These are phyloP conservation scores for Globisporangium yorkense DNA, from an alignment of 352 stramenopile species.

Conservation along the genomic window DNA sequence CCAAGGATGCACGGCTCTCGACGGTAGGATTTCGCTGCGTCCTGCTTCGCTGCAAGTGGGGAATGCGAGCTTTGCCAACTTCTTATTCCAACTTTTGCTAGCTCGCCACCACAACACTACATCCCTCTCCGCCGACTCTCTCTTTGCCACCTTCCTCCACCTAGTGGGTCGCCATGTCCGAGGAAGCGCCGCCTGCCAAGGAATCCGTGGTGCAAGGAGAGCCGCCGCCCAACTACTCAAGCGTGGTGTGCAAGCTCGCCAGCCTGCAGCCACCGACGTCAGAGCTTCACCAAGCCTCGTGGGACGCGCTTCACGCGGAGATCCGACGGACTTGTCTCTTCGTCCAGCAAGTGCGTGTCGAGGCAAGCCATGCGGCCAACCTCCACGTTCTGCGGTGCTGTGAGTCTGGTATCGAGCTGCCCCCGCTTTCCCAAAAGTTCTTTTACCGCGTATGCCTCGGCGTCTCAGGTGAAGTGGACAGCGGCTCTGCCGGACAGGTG, in stretches of 20 bases:
- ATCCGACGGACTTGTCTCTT: neutral
- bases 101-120: too few relatives aligned
- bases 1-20: too few relatives aligned
- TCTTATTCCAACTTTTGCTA: too few relatives aligned
- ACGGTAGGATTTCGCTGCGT: too few relatives aligned
- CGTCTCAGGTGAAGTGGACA: too few relatives aligned
- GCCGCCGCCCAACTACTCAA: neutral
- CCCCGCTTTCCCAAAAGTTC: neutral
- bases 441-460: too few relatives aligned
- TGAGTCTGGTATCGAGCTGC: neutral
- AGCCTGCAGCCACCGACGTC: neutral
- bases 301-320: neutral
- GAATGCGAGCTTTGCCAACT: too few relatives aligned
- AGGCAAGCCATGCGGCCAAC: neutral
- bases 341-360: neutral
- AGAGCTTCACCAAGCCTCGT: neutral
- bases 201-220: neutral
- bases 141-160: neutral
- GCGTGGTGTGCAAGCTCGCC: neutral
- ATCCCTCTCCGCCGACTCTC: too few relatives aligned
- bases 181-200: neutral
- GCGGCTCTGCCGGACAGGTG: too few relatives aligned
- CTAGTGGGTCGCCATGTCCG: neutral
- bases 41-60: too few relatives aligned
- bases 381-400: neutral